These are phyloP conservation scores for Coemansia sp. DNA, from an alignment of 192 early-diverging fungal species.

Conservation along the genomic window DNA sequence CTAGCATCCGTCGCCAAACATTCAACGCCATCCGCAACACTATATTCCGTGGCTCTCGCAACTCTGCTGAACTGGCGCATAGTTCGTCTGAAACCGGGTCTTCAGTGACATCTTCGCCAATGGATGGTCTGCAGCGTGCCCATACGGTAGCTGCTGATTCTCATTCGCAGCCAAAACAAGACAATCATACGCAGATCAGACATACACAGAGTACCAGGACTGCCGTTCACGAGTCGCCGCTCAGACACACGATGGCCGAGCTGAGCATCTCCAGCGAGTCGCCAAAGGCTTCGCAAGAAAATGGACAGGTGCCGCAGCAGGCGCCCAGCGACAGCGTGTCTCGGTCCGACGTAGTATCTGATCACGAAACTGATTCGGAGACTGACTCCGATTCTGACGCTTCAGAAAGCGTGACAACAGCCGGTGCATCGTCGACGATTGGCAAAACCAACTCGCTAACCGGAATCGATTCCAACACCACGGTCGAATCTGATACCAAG, in stretches of 20 bases:
- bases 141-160: not conserved
- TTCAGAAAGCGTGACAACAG: not conserved
- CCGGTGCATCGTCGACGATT: not conserved
- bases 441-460: not conserved
- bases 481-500: not conserved
- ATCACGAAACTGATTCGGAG: not conserved
- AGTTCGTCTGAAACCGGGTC: not conserved
- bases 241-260: constrained; percentile 1
- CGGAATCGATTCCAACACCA: not conserved
- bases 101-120: not conserved
- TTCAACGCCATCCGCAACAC: constrained; percentile 30
- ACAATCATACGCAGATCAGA: not conserved
- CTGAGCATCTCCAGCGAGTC: not conserved
- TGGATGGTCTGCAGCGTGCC: not conserved
- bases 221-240: constrained; percentile 5
- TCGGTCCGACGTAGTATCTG: not conserved
- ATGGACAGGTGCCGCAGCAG: not conserved
- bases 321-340: not conserved
- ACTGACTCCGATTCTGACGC: not conserved
- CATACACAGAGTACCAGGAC: not conserved
- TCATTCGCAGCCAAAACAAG: not conserved
- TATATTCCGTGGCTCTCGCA: constrained; percentile 7
- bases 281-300: not conserved
- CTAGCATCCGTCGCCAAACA: constrained; percentile 13
- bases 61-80: not conserved